phyloP scores from a whole-genome alignment of 306 rosid species.

The Geum urbanum region DNA sequence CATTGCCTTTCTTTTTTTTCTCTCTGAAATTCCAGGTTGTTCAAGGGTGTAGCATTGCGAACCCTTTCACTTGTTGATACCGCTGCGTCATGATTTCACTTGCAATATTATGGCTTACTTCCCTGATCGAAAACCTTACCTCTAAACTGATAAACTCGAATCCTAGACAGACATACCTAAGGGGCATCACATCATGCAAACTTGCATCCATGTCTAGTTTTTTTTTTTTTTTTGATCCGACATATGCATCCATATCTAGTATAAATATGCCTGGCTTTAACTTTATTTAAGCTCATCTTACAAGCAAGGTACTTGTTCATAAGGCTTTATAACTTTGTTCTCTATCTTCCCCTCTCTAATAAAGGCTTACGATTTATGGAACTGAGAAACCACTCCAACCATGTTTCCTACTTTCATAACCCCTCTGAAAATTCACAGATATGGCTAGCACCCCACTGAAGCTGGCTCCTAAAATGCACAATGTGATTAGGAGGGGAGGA shows the following conservation, averaged over 20 bases:
- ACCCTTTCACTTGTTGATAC: no score
- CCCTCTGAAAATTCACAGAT: conserved; percentile 5
- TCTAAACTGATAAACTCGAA: conserved; percentile 18
- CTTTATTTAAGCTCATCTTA: conserved; percentile 45
- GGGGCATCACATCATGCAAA: conserved; percentile 15
- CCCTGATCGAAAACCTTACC: neutral
- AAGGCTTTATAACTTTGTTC: conserved; percentile 38
- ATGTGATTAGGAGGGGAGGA: conserved; percentile 35
- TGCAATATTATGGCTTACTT: no score
- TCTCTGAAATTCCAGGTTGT: no score
- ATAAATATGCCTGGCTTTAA: conserved; percentile 31
- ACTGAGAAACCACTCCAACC: conserved; percentile 22
- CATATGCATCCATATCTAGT: conserved; percentile 26
- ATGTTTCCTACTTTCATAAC: neutral
- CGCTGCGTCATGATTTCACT: no score
- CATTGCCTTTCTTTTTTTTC: no score
- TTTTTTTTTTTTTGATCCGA: no score
- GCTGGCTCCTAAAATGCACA: conserved; percentile 23
- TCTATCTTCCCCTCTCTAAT: conserved; percentile 44
- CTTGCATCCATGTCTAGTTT: conserved; percentile 25
- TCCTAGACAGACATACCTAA: conserved; percentile 2
- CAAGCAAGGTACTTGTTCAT: conserved; percentile 87
- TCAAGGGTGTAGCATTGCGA: no score
- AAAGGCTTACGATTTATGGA: conserved; percentile 23
- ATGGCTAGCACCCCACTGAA: conserved; percentile 37